These are phyloP conservation scores for Ganoderma sinense DNA, from an alignment of 1,284 basidiomycete genomes.

Conservation along the genomic window DNA sequence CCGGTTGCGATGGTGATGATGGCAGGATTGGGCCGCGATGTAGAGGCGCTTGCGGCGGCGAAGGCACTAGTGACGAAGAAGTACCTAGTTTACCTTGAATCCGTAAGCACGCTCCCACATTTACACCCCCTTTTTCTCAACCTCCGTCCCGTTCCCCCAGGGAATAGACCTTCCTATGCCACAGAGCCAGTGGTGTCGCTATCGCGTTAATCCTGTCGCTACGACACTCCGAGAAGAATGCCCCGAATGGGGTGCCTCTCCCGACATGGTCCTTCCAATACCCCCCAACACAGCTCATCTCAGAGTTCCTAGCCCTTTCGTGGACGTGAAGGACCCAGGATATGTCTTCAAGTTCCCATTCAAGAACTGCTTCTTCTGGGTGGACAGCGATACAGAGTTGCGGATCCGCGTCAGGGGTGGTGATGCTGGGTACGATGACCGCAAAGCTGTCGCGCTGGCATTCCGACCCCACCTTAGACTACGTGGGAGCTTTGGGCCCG, in stretches of 20 bases:
- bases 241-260: neutral
- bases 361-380: conserved; percentile 1
- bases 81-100: neutral
- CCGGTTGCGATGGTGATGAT: neutral
- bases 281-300: neutral
- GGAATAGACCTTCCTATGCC: neutral
- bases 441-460: neutral
- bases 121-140: neutral
- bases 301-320: neutral
- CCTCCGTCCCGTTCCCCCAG: neutral
- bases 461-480: neutral
- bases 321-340: neutral
- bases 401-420: neutral
- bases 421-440: neutral
- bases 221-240: neutral
- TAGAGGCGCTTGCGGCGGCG: neutral
- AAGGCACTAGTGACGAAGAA: neutral
- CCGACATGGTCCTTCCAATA: neutral
- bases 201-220: neutral
- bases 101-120: neutral
- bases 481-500: neutral
- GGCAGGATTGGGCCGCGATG: neutral
- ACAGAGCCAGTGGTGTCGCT: neutral
- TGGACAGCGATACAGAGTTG: neutral
- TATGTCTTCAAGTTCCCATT: neutral